A percentile compares a stretch with the other conserved stretches of the same genome.
Conservation (phyloP, 2,329 filamentous ascomycete genomes). For the Monosporascus sp. region DNA sequence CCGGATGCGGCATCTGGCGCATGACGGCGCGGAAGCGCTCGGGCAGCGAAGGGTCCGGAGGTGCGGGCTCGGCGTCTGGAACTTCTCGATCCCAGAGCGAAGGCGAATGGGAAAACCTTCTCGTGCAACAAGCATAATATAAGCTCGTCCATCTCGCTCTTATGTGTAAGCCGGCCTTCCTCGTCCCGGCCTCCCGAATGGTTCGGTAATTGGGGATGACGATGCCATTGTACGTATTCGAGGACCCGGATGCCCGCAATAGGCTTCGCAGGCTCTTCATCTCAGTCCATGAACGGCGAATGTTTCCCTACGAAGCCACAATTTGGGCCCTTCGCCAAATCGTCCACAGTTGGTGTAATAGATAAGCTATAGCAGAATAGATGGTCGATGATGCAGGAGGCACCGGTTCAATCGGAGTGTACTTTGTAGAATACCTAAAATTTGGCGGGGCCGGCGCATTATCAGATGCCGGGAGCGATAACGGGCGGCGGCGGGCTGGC, state of each 20-base stretch:
- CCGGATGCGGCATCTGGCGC: constrained; percentile 49
- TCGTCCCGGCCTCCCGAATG: not conserved
- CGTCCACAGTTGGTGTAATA: no score
- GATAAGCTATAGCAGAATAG: no score
- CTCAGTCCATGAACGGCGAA: constrained; percentile 22
- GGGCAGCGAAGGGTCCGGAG: constrained; percentile 21
- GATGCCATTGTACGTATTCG: constrained; percentile 11
- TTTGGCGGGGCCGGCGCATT: not conserved
- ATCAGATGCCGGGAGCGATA: not conserved
- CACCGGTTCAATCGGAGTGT: not conserved
- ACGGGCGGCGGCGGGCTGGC: constrained; percentile 2
- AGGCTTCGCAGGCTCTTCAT: constrained; percentile 24
- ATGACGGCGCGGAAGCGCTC: constrained; percentile 48
- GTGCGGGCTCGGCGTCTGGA: not conserved
- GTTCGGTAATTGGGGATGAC: not conserved
- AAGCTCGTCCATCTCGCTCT: no score
- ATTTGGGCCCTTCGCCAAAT: constrained; percentile 1
- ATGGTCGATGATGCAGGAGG: not conserved
- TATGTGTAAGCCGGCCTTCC: no score
- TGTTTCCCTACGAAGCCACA: constrained; percentile 2
- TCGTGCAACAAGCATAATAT: not conserved
- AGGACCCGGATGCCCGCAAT: constrained; percentile 14
- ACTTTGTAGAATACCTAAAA: not conserved
- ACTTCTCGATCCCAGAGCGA: not conserved
- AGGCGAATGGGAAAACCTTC: not conserved